Evolutionary conservation across 495 filamentous ascomycete species (phyloP).

Genomic region (Sabuloglossum arenarium): DNA sequence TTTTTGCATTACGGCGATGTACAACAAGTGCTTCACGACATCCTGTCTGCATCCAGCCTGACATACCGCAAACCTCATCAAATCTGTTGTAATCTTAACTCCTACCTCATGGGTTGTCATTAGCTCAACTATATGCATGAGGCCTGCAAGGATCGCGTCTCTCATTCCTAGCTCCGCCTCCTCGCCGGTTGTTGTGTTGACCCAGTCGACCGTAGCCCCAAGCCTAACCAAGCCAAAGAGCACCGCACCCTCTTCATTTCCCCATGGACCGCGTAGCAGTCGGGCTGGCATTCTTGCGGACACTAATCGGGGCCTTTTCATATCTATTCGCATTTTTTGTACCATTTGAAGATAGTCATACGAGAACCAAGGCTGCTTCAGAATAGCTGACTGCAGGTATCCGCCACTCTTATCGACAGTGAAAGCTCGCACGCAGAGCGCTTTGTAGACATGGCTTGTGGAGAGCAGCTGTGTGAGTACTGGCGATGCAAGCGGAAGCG

Average conservation of each 20-base stretch:
- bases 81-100: not conserved
- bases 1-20: not conserved
- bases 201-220: not conserved
- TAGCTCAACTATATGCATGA: not conserved
- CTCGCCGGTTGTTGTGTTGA: not conserved
- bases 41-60: not conserved
- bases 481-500: not conserved
- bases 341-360: not conserved
- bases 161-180: not conserved
- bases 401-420: not conserved
- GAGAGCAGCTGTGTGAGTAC: not conserved
- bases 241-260: not conserved
- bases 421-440: not conserved
- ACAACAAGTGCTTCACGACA: not conserved
- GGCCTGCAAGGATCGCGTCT: not conserved
- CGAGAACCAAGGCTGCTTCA: conserved; percentile 1
- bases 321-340: too few species aligned
- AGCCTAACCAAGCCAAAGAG: too few species aligned
- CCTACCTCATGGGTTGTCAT: not conserved
- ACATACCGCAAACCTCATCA: not conserved
- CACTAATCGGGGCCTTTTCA: not conserved
- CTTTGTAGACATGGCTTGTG: not conserved
- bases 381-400: not conserved
- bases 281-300: not conserved
- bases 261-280: not conserved